phyloP scores from a whole-genome alignment of 108 stramenopile species.

The Cyclotella cryptica region DNA sequence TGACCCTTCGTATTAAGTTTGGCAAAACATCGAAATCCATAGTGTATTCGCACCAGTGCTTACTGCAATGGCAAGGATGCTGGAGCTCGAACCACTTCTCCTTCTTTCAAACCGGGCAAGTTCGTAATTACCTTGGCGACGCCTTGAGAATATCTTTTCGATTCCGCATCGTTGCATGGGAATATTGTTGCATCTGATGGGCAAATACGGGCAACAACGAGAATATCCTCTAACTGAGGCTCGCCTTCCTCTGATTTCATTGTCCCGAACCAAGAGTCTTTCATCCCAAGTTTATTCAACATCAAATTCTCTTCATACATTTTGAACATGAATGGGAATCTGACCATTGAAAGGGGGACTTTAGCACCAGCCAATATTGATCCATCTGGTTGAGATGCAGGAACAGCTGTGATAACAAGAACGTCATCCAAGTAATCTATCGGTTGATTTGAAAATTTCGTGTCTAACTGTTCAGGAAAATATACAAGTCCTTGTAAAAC shows the following conservation, averaged over 20 bases:
- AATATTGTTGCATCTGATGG: conserved; percentile 40
- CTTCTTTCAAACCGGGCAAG: conserved; percentile 47
- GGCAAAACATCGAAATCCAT: no score
- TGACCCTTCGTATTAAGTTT: no score
- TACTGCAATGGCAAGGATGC: conserved; percentile 53
- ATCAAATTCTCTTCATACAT: conserved; percentile 55
- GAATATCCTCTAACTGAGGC: conserved; percentile 25
- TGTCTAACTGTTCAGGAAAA: conserved; percentile 28
- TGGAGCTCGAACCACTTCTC: conserved; percentile 47
- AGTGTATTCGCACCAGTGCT: neutral
- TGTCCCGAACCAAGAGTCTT: conserved; percentile 32
- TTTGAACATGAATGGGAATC: conserved; percentile 53
- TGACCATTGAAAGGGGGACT: conserved; percentile 37
- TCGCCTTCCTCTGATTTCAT: neutral
- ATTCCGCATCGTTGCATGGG: conserved; percentile 46
- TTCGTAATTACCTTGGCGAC: conserved; percentile 48
- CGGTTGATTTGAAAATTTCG: conserved; percentile 2
- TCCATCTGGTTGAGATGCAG: conserved; percentile 31
- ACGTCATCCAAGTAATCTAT: conserved; percentile 40
- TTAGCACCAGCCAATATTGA: conserved; percentile 54
- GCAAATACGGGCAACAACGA: conserved; percentile 49
- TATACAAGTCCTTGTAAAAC: conserved; percentile 56
- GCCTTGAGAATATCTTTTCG: conserved; percentile 42
- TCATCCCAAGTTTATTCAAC: conserved; percentile 15
- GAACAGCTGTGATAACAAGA: conserved; percentile 52